A percentile compares a stretch with the other conserved stretches of the same genome.
Conservation (phyloP, 164 flowering plant species). For the Vitis labrusca region DNA sequence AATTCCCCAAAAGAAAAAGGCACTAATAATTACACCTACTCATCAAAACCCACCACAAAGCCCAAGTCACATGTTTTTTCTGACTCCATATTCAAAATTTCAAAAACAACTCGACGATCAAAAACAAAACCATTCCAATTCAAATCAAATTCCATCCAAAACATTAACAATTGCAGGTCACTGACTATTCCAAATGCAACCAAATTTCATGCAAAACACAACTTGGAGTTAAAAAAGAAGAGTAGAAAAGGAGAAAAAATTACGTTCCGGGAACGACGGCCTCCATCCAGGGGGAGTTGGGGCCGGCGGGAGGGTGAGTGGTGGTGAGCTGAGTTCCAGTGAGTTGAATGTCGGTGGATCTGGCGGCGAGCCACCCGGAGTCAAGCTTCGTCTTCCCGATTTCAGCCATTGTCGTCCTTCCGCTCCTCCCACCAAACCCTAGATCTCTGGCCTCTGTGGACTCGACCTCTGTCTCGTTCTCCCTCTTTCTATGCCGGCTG, state of each 20-base stretch:
- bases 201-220: not conserved
- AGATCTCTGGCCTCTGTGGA: not conserved
- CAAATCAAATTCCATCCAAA: no score
- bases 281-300: conserved; percentile 74
- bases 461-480: no score
- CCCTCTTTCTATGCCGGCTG: no score
- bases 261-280: conserved; percentile 98
- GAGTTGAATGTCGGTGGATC: conserved; percentile 73
- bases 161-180: no score
- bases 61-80: no score
- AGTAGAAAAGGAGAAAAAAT: conserved; percentile 9
- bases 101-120: not conserved
- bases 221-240: not conserved
- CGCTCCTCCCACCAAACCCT: not conserved
- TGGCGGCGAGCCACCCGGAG: conserved; percentile 90
- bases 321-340: conserved; percentile 88
- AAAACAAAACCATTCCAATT: not conserved
- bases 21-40: not conserved
- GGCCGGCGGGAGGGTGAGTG: conserved; percentile 55
- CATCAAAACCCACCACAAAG: no score
- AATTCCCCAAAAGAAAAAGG: not conserved
- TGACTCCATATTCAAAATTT: no score
- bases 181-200: not conserved
- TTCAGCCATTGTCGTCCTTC: conserved; percentile 37
- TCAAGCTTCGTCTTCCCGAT: conserved; percentile 73